phyloP scores from a whole-genome alignment of 345 rosid genomes.

The Luvunga scandens region DNA sequence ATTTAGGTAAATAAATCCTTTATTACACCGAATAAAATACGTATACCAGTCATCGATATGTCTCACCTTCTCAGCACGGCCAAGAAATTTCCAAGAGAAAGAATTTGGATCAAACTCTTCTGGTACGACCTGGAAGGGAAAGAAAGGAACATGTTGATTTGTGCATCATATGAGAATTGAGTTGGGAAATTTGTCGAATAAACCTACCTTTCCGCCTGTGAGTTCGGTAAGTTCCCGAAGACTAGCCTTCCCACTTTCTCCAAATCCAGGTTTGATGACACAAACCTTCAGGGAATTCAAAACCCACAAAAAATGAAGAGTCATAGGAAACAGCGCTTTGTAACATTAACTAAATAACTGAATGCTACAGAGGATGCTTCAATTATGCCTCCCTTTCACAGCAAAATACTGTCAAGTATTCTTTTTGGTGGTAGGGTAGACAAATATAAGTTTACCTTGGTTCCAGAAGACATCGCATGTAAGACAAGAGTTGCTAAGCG shows the following conservation, averaged over 20 bases:
- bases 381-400: not conserved
- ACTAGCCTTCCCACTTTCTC: not conserved
- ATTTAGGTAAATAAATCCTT: not conserved
- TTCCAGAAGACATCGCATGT: not conserved
- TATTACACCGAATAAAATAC: not conserved
- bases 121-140: constrained; percentile 32
- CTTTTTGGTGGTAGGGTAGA: no score
- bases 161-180: no score
- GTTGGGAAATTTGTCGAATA: not conserved
- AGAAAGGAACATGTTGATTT: not conserved
- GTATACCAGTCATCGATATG: not conserved
- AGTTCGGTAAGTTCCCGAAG: not conserved
- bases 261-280: not conserved
- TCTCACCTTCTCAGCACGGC: not conserved
- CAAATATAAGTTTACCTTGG: not conserved
- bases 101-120: constrained; percentile 5
- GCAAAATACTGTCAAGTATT: not conserved
- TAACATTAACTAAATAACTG: no score
- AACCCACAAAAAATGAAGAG: not conserved
- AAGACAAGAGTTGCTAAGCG: not conserved
- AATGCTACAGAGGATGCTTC: not conserved
- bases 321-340: not conserved
- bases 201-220: not conserved
- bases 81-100: not conserved
- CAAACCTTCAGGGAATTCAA: not conserved